Evolutionary conservation across 78 protist species (phyloP).

Genomic region (Bigelowiella natans): DNA sequence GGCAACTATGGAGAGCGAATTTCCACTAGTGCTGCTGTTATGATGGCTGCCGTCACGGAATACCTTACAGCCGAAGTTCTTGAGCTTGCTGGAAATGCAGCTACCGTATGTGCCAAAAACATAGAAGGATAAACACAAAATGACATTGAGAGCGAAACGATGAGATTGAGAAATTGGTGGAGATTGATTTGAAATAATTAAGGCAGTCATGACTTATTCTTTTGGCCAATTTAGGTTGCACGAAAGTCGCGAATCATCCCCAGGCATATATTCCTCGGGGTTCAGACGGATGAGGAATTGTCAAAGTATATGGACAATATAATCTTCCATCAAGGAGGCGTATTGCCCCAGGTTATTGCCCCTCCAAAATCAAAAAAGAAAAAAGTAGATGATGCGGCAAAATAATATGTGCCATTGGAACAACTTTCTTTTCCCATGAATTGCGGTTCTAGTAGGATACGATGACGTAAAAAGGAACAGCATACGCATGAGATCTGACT

Average conservation of each 20-base stretch:
- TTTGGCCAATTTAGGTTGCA: no score
- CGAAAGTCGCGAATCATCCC: conserved; percentile 75
- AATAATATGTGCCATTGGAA: no score
- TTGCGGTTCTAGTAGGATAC: no score
- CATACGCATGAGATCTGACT: no score
- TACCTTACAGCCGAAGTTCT: conserved; percentile 88
- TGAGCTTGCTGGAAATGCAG: conserved; percentile 89
- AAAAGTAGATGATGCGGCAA: background rate
- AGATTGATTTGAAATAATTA: no score
- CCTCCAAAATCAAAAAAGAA: background rate
- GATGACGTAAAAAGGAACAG: no score
- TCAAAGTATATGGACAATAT: background rate
- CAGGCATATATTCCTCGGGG: conserved; percentile 83
- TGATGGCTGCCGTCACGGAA: conserved; percentile 93
- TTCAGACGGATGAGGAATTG: conserved; percentile 89
- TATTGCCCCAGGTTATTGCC: background rate
- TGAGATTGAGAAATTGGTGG: no score
- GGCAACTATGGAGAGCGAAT: conserved; percentile 53
- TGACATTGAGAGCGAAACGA: no score
- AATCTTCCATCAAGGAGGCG: background rate
- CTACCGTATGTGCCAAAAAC: no score
- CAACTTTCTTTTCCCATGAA: no score
- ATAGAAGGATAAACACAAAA: no score
- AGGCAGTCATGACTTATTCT: no score
- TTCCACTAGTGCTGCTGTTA: conserved; percentile 84